phyloP scores from a whole-genome alignment of 1,284 basidiomycete genomes.

The Pisolithus thermaeus region DNA sequence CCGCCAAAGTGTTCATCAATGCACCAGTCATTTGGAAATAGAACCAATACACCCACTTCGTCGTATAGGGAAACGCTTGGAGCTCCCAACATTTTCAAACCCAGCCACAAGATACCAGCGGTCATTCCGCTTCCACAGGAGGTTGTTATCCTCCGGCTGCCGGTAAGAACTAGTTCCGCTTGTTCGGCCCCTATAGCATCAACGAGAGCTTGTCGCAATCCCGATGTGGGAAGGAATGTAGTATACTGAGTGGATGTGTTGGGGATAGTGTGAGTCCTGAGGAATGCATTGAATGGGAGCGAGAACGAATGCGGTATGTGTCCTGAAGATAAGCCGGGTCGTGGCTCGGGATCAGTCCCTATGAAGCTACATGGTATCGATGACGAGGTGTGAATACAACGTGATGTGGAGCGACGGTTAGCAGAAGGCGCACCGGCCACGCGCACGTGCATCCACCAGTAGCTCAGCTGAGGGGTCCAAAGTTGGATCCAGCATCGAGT shows the following conservation, averaged over 20 bases:
- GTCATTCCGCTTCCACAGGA: slow-evolving; percentile 97
- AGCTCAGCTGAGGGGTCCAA: slow-evolving; percentile 51
- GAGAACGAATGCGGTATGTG: slow-evolving; percentile 89
- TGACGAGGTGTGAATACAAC: slow-evolving; percentile 6
- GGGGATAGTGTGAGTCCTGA: slow-evolving; percentile 37
- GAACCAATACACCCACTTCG: slow-evolving; percentile 50
- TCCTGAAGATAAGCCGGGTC: slow-evolving; percentile 82
- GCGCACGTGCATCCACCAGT: slow-evolving; percentile 84
- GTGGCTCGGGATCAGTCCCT: slow-evolving; percentile 85
- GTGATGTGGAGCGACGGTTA: not conserved
- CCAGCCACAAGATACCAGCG: slow-evolving; percentile 89
- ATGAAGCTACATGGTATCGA: slow-evolving; percentile 48
- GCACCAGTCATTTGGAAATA: slow-evolving; percentile 2
- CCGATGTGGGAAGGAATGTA: slow-evolving; percentile 50
- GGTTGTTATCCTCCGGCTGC: slow-evolving; percentile 57
- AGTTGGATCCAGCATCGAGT: slow-evolving; percentile 48
- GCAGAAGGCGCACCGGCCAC: slow-evolving; percentile 53
- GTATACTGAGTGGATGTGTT: slow-evolving; percentile 50
- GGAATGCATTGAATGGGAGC: slow-evolving; percentile 75
- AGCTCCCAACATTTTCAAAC: slow-evolving; percentile 64
- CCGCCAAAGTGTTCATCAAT: slow-evolving; percentile 15
- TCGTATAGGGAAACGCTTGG: slow-evolving; percentile 70
- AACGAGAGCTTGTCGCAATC: slow-evolving; percentile 57
- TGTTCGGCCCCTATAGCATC: slow-evolving; percentile 53
- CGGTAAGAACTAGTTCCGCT: slow-evolving; percentile 51